Conservation (phyloP, 1,284 basidiomycete genomes). For the Naganishia cerealis region DNA sequence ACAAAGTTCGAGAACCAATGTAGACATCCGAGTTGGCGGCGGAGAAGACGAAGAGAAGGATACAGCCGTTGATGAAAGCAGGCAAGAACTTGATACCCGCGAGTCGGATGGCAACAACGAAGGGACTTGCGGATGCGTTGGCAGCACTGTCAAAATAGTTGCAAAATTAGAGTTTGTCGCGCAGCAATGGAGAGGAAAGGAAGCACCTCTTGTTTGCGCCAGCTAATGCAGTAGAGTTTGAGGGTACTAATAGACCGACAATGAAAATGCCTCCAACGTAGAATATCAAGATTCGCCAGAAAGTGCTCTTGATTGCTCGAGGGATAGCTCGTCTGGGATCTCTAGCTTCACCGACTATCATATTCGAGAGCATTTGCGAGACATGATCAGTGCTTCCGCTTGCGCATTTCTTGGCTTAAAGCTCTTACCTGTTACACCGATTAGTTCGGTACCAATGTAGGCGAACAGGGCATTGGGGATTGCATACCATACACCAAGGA, state of each 20-base stretch:
- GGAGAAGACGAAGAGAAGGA: constrained; percentile 52
- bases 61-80: constrained; percentile 56
- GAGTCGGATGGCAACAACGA: constrained; percentile 62
- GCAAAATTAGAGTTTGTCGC: neutral
- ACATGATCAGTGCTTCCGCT: neutral
- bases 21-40: constrained; percentile 59
- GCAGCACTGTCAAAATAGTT: constrained; percentile 34
- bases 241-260: constrained; percentile 64
- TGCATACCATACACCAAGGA: constrained; percentile 26
- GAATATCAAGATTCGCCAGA: constrained; percentile 66
- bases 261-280: constrained; percentile 60
- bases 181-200: neutral
- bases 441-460: constrained; percentile 64
- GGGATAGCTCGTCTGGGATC: constrained; percentile 65
- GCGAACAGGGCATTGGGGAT: constrained; percentile 57
- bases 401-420: constrained; percentile 33
- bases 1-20: constrained; percentile 59
- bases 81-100: constrained; percentile 56
- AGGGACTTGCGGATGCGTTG: constrained; percentile 72
- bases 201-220: constrained; percentile 18
- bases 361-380: neutral
- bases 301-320: constrained; percentile 60
- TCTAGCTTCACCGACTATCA: constrained; percentile 40
- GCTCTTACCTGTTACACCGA: constrained; percentile 57
- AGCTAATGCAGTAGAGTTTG: constrained; percentile 35